These are phyloP conservation scores for Ganoderma leucocontextum DNA, from an alignment of 1,284 basidiomycete species.

Conservation along the genomic window DNA sequence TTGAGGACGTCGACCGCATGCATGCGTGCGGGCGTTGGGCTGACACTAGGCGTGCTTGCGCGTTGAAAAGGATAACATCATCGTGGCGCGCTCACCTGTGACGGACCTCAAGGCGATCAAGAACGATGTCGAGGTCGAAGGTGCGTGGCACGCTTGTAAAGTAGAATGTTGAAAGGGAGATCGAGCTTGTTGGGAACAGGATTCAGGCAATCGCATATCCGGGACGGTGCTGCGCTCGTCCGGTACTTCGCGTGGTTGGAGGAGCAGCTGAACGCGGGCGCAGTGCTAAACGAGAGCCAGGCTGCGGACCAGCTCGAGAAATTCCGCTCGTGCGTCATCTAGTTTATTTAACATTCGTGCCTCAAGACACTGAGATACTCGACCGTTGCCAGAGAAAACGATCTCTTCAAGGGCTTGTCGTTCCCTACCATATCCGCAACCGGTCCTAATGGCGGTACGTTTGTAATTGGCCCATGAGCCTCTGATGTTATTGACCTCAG, in stretches of 20 bases:
- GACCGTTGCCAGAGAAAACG: slow-evolving; percentile 62
- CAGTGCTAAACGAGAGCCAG: slow-evolving; percentile 81
- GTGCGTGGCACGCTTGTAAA: slow-evolving; percentile 18
- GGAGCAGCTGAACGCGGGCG: slow-evolving; percentile 74
- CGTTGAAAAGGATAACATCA: slow-evolving; percentile 52
- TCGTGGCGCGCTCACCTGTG: slow-evolving; percentile 76
- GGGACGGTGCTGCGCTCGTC: slow-evolving; percentile 89
- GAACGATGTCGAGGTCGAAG: slow-evolving; percentile 79
- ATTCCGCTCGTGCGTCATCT: slow-evolving; percentile 76
- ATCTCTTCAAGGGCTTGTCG: slow-evolving; percentile 87
- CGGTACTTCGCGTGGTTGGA: slow-evolving; percentile 97
- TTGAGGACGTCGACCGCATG: not conserved
- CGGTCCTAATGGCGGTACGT: slow-evolving; percentile 85
- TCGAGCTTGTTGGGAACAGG: slow-evolving; percentile 54
- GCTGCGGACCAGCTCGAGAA: slow-evolving; percentile 83
- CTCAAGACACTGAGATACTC: not conserved
- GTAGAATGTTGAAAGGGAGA: not conserved
- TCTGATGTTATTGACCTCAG: not conserved
- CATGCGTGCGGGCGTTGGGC: not conserved
- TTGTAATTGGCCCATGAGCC: not conserved
- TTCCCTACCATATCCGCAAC: slow-evolving; percentile 94
- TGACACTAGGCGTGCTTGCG: slow-evolving; percentile 7
- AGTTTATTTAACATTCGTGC: not conserved
- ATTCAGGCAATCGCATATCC: slow-evolving; percentile 88
- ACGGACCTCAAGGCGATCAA: slow-evolving; percentile 91